Conservation (phyloP, 2,329 filamentous ascomycete genomes). For the Aspergillus fischeri region DNA sequence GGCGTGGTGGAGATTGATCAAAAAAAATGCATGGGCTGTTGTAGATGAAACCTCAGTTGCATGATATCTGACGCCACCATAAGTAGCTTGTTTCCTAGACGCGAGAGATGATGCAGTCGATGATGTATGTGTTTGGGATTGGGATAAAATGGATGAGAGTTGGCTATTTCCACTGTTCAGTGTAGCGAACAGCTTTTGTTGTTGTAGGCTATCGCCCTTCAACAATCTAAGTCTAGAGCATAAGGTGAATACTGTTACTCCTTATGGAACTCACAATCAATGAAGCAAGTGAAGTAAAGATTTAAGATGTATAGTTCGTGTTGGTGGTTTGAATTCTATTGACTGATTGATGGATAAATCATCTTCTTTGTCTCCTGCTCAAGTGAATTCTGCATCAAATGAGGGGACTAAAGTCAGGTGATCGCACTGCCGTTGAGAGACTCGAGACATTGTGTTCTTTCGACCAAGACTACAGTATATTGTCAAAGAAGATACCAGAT, state of each 20-base stretch:
- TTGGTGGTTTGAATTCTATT: background rate
- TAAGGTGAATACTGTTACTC: background rate
- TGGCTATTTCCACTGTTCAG: too few species aligned
- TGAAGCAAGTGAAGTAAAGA: background rate
- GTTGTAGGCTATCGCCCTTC: background rate
- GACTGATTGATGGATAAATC: background rate
- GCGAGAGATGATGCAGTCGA: background rate
- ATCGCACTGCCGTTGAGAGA: background rate
- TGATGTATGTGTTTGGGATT: background rate
- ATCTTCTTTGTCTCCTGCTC: background rate
- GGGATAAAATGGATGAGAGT: too few species aligned
- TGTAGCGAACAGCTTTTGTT: too few species aligned
- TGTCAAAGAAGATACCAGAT: background rate
- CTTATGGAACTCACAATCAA: background rate
- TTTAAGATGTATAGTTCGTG: background rate
- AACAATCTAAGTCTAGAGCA: background rate
- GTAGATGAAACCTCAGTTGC: background rate
- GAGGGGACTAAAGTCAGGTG: background rate
- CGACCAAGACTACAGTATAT: too few species aligned
- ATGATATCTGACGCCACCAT: background rate
- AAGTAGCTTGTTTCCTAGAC: background rate
- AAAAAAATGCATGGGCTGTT: background rate
- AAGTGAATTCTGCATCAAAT: too few species aligned
- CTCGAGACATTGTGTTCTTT: too few species aligned
- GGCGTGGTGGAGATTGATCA: background rate